These are phyloP conservation scores for Diplosphaera chodatii DNA, from an alignment of 139 green algal species.

Conservation along the genomic window DNA sequence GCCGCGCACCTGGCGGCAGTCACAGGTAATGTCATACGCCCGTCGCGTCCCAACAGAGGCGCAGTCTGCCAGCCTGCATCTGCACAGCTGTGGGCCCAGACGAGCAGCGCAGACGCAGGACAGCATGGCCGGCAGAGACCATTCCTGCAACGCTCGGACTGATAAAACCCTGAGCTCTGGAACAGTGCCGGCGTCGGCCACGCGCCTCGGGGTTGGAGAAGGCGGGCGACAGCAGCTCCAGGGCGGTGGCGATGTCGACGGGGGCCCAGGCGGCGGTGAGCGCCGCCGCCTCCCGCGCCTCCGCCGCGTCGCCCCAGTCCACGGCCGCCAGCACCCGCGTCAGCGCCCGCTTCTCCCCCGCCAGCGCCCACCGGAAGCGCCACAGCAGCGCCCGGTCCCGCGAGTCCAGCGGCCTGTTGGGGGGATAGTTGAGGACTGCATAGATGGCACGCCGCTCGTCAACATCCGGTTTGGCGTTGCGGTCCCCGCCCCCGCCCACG, in stretches of 20 bases:
- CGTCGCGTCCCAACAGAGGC: not conserved
- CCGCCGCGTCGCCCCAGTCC: slow-evolving; percentile 87
- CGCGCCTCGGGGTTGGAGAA: slow-evolving; percentile 68
- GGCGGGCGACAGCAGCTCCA: slow-evolving; percentile 89
- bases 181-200: no score
- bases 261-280: slow-evolving; percentile 83
- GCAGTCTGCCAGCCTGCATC: not conserved
- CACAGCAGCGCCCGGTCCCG: slow-evolving; percentile 75
- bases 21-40: slow-evolving; percentile 1
- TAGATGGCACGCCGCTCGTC: slow-evolving; percentile 55
- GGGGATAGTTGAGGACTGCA: slow-evolving; percentile 35
- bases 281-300: slow-evolving; percentile 66
- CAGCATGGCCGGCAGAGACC: no score
- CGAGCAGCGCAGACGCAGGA: no score
- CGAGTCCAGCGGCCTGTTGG: slow-evolving; percentile 49
- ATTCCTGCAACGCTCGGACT: no score
- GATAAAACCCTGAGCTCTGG: no score
- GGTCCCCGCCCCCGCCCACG: slow-evolving; percentile 59
- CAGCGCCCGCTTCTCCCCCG: slow-evolving; percentile 63
- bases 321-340: slow-evolving; percentile 64
- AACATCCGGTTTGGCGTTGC: slow-evolving; percentile 76
- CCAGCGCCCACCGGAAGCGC: slow-evolving; percentile 78
- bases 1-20: slow-evolving; percentile 41
- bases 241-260: slow-evolving; percentile 79
- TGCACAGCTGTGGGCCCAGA: not conserved